Conservation (phyloP, 495 filamentous ascomycete genomes). For the Xylaria palmicola region DNA sequence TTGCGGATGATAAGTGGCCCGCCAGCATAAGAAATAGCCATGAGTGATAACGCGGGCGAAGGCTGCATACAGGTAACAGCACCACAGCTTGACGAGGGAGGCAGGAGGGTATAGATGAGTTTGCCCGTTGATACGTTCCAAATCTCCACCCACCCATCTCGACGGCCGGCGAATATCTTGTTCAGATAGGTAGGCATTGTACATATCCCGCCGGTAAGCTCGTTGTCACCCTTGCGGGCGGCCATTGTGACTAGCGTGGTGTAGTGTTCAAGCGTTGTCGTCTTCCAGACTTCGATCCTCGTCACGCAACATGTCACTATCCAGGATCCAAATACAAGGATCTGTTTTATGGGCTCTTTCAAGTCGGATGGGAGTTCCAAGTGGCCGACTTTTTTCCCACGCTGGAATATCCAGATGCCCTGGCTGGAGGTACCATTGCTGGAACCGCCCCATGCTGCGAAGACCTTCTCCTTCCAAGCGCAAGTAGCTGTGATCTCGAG, state of each 20-base stretch:
- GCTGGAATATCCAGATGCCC: slow-evolving; percentile 91
- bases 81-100: slow-evolving; percentile 63
- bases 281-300: slow-evolving; percentile 85
- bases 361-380: slow-evolving; percentile 62
- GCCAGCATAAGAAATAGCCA: slow-evolving; percentile 81
- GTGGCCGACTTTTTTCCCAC: slow-evolving; percentile 81
- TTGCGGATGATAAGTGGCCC: slow-evolving; percentile 80
- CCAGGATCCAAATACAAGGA: slow-evolving; percentile 89
- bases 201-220: slow-evolving; percentile 69
- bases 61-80: slow-evolving; percentile 81
- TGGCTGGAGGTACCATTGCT: slow-evolving; percentile 50
- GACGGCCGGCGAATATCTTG: slow-evolving; percentile 85
- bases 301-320: slow-evolving; percentile 75
- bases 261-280: slow-evolving; percentile 80
- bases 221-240: slow-evolving; percentile 48
- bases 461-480: slow-evolving; percentile 84
- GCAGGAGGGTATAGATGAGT: slow-evolving; percentile 78
- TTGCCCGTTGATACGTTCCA: slow-evolving; percentile 95
- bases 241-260: slow-evolving; percentile 66
- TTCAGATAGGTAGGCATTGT: slow-evolving; percentile 93
- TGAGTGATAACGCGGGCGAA: slow-evolving; percentile 76
- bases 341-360: slow-evolving; percentile 67
- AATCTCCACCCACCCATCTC: slow-evolving; percentile 88
- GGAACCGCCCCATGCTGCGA: slow-evolving; percentile 77
- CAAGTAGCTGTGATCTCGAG: slow-evolving; percentile 78